phyloP scores from a whole-genome alignment of 2,329 filamentous ascomycete genomes.

The Knufia fluminis region DNA sequence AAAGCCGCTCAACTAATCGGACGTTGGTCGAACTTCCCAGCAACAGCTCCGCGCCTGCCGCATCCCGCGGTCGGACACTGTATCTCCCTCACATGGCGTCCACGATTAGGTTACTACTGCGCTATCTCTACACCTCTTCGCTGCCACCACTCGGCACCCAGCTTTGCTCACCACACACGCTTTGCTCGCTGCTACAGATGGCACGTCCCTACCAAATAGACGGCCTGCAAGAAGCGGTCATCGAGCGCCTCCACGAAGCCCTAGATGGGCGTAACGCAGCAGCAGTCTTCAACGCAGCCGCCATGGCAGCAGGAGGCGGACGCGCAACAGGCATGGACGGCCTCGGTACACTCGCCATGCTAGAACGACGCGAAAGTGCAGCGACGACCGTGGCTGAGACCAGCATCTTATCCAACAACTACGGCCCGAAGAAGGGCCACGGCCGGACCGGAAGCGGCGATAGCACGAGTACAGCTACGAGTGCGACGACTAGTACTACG shows the following conservation, averaged over 20 bases:
- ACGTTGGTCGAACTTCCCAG: constrained; percentile 43
- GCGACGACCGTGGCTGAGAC: constrained; percentile 15
- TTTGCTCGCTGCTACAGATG: constrained; percentile 89
- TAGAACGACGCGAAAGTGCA: constrained; percentile 28
- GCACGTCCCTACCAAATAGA: constrained; percentile 89
- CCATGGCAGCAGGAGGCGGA: constrained; percentile 93
- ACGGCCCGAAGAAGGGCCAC: constrained; percentile 14
- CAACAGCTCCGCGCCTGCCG: constrained; percentile 43
- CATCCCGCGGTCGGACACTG: constrained; percentile 68
- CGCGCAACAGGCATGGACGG: constrained; percentile 48
- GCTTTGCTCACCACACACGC: constrained; percentile 85
- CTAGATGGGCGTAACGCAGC: constrained; percentile 91
- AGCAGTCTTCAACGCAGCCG: constrained; percentile 94
- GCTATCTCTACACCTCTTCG: constrained; percentile 87
- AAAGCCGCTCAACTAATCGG: constrained; percentile 21
- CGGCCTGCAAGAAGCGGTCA: constrained; percentile 81
- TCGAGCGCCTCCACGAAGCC: constrained; percentile 79
- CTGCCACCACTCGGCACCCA: constrained; percentile 66
- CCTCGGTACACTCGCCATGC: constrained; percentile 32
- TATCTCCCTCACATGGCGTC: constrained; percentile 89
- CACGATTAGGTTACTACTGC: constrained; percentile 79
- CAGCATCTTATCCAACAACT: neutral
- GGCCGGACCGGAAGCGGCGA: constrained; percentile 19
- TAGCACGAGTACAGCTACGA: constrained; percentile 20
- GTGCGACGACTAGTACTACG: constrained; percentile 14